A percentile compares a stretch with the other conserved stretches of the same genome.
These are phyloP conservation scores for Pyronema domesticum DNA, from an alignment of 495 filamentous ascomycete species.

Conservation along the genomic window DNA sequence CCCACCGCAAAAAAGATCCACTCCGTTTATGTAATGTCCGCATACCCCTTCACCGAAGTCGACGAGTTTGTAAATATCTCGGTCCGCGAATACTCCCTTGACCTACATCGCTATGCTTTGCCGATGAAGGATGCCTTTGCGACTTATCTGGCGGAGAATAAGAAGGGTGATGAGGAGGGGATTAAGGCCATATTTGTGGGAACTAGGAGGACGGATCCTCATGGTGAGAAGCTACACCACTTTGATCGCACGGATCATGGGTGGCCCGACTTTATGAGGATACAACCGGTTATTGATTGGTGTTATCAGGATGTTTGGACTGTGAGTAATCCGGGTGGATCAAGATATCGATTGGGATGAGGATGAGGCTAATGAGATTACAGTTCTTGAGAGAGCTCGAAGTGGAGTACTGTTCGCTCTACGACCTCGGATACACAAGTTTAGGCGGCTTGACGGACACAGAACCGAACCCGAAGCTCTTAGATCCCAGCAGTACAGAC, in stretches of 20 bases:
- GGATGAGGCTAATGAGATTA: not conserved
- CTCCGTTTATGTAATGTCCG: conserved; percentile 71
- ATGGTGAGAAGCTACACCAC: conserved; percentile 54
- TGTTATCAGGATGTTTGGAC: conserved; percentile 91
- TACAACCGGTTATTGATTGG: conserved; percentile 95
- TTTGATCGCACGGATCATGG: conserved; percentile 77
- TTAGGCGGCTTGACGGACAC: conserved; percentile 84
- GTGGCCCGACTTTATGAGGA: conserved; percentile 83
- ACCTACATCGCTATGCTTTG: conserved; percentile 57
- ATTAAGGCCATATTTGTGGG: conserved; percentile 84
- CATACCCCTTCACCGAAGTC: conserved; percentile 65
- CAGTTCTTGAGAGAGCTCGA: conserved; percentile 67
- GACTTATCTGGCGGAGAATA: conserved; percentile 47
- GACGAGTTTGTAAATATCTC: conserved; percentile 62
- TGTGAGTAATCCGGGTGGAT: conserved; percentile 31
- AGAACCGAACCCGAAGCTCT: conserved; percentile 63
- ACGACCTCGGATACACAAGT: conserved; percentile 71
- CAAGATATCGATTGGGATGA: not conserved
- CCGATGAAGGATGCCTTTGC: conserved; percentile 66
- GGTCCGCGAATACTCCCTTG: conserved; percentile 48
- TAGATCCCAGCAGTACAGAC: not conserved
- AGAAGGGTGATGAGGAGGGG: conserved; percentile 7
- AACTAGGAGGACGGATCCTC: conserved; percentile 79
- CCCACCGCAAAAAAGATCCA: conserved; percentile 34
- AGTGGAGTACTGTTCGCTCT: conserved; percentile 67